Evolutionary conservation across 805 yeast species (phyloP), one percentile per base, ranked within the genome.

Genomic region (Nakazawaea pomicola): DNA sequence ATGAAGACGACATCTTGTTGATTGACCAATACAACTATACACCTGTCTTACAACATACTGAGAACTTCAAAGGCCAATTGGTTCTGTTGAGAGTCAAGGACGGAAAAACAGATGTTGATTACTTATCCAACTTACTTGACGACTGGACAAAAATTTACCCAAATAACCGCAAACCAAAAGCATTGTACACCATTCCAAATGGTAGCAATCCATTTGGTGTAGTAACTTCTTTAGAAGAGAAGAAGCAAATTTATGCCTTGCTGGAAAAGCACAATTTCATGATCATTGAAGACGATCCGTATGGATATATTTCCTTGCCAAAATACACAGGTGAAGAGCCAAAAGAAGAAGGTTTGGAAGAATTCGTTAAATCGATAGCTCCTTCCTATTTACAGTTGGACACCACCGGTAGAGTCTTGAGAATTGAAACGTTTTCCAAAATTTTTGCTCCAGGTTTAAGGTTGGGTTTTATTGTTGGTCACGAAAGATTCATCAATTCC

Each of bases 201-300:
- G 81, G 81, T 19, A 80, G 76, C 51, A 76, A 76, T 54, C 83
- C 83, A 24, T 33, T 29, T 23, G 81, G 80, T 10, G 57, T 69
- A 44, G 67, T 79, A 0, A 65, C 70, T 44, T 49, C 65, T 7
- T 31, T 60, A 32, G 74, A 61, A 38, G 61, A 65, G 40, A 60
- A 80, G 33, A 50, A 56, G 32, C 56, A 60, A 48, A 65, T 76
- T 25, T 73, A 70, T 44, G 64, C 56, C 1, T 52, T 76, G 37
- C 75, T 78, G 14, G 68, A 62, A 44, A 66, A 65, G 49, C 65
- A 72, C 54, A 73, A 76, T 52, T 66, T 76, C 43, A 57, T 67
- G 14, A 74, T 76, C 45, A 60, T 76, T 31, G 82, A 76, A 49
- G 82, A 76, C 51, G 81, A 75, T 55, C 81, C 81, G 5, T 76